Base-by-base conservation (phyloP, 495 filamentous ascomycete genomes). In the Pyronema domesticum region DNA sequence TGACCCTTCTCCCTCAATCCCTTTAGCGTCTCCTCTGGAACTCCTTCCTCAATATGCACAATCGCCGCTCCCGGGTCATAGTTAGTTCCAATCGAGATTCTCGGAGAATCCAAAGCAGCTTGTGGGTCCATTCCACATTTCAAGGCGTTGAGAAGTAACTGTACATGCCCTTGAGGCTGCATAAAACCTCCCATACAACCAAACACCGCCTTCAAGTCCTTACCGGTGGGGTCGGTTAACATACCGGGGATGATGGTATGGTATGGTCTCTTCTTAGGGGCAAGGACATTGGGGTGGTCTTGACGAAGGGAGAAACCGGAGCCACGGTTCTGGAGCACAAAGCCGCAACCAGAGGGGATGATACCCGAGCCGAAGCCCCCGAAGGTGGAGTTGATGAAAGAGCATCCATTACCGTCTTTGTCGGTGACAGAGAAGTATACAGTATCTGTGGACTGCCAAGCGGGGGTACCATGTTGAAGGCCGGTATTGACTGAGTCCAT, bases 111-210 rank as follows among this genome's bases (percentile, higher is more conserved):
- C 3, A 98, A 73, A 44, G 93, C 89, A 35, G 82, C 80, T 72
- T 98, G 91, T 33, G 88, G 86, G 53, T 77, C 81, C 60, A 84
- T 74, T n/a, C 80, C 78, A 65, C 91, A 94, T 0, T 83, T 80
- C 3, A 94, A 68, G 79, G 93, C 86, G 55, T 94, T 94, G 7
- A 96, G 74, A 50, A 98, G 69, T 2, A 95, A 86, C 68, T 98
- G 91, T 11, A 96, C 85, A 63, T 98, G 91, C 8, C 91, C 91
- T 71, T 96, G 91, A 0, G 91, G 91, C 72, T 98, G 91, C 93
- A 98, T 96, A 69, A 89, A 95, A 35, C 91, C 91, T 57, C 91
- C 91, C 91, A 96, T 96, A 47, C 95, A 88, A 46, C 91, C 93
- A 59, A 86, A 94, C 0, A 94, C 85, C 39, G 77, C 79, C 63